Percentiles rank a stretch among this genome's conserved stretches.
Conservation (phyloP, 2,329 filamentous ascomycete genomes). For the Arthrobotrys conoides region DNA sequence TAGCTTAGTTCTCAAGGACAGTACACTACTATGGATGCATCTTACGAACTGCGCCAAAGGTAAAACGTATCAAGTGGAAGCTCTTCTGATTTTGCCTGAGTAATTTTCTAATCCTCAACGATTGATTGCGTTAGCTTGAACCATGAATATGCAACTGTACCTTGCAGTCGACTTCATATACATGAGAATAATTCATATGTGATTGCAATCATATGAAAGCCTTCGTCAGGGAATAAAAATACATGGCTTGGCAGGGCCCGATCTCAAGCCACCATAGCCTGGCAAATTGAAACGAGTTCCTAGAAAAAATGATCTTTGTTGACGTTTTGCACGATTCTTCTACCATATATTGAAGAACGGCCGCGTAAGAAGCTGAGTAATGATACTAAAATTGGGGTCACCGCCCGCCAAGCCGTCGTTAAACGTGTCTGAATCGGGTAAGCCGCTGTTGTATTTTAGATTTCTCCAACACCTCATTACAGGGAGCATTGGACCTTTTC, state of each 20-base stretch:
- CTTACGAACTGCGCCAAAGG: conserved; percentile 18
- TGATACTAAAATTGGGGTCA: conserved; percentile 36
- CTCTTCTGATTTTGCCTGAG: too few species aligned
- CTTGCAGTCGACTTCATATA: background rate
- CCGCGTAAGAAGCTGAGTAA: conserved; percentile 58
- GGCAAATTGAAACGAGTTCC: background rate
- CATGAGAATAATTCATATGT: background rate
- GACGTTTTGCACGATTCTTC: background rate
- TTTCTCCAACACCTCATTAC: conserved; percentile 19
- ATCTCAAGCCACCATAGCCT: background rate
- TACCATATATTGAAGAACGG: background rate
- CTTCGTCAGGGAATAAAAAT: background rate
- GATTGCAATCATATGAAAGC: background rate
- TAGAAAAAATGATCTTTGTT: conserved; percentile 5
- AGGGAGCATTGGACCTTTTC: background rate
- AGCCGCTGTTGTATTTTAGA: conserved; percentile 35
- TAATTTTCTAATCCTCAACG: too few species aligned
- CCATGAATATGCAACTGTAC: too few species aligned
- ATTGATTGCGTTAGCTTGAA: too few species aligned
- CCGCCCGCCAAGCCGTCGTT: conserved; percentile 26
- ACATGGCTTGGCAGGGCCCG: conserved; percentile 15
- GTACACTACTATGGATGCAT: background rate
- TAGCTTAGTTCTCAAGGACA: background rate
- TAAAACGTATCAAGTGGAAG: background rate
- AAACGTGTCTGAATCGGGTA: background rate